phyloP scores from a whole-genome alignment of 2,329 filamentous ascomycete genomes.

The Pestalotiopsis sp. region DNA sequence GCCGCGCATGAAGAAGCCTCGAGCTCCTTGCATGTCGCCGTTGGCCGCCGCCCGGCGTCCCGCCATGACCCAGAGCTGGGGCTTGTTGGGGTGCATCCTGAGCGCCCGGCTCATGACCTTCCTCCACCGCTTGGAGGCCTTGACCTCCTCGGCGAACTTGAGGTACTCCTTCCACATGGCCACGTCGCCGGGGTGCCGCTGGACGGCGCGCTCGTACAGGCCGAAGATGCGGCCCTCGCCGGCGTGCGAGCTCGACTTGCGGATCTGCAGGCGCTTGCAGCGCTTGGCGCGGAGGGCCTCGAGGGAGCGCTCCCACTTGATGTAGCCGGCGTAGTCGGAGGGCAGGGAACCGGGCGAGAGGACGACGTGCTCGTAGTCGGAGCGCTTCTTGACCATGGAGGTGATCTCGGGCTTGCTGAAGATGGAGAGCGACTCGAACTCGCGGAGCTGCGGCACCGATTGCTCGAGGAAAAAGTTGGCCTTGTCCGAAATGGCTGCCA shows the following conservation, averaged over 20 bases:
- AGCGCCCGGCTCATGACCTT: slow-evolving; percentile 69
- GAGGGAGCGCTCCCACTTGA: slow-evolving; percentile 69
- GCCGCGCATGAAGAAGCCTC: slow-evolving; percentile 85
- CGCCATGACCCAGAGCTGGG: slow-evolving; percentile 85
- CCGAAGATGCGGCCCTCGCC: slow-evolving; percentile 85
- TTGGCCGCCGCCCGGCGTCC: slow-evolving; percentile 76
- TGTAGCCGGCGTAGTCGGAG: slow-evolving; percentile 82
- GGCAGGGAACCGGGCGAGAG: slow-evolving; percentile 79
- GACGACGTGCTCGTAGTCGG: slow-evolving; percentile 89
- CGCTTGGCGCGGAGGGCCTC: slow-evolving; percentile 82
- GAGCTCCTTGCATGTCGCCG: slow-evolving; percentile 84
- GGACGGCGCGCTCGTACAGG: slow-evolving; percentile 84
- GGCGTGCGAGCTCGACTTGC: slow-evolving; percentile 66
- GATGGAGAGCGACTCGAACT: slow-evolving; percentile 89
- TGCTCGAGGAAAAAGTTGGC: slow-evolving; percentile 94
- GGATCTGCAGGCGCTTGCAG: slow-evolving; percentile 78
- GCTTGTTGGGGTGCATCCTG: slow-evolving; percentile 82
- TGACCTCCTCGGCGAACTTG: slow-evolving; percentile 73
- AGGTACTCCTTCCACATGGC: slow-evolving; percentile 91
- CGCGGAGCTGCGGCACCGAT: slow-evolving; percentile 86
- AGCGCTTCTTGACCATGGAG: slow-evolving; percentile 85
- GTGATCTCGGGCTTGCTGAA: slow-evolving; percentile 91
- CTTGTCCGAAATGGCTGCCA: slow-evolving; percentile 89
- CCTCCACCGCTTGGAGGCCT: slow-evolving; percentile 68
- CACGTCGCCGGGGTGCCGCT: slow-evolving; percentile 80